phyloP scores from a whole-genome alignment of 257 asterid species.

The Rubia yunnanensis region DNA sequence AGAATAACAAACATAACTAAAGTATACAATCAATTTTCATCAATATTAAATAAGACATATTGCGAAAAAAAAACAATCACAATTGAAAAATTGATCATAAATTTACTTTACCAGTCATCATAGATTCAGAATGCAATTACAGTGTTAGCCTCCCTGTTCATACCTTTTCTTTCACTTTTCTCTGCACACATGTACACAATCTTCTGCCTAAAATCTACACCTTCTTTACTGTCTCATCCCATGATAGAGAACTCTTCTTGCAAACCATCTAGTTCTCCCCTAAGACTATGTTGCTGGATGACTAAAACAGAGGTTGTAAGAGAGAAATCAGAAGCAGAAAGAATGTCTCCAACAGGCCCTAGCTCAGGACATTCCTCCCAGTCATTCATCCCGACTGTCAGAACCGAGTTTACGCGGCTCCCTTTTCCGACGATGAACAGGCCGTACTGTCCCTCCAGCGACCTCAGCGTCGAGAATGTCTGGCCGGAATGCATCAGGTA shows the following conservation, averaged over 20 bases:
- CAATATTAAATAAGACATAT: too few species aligned
- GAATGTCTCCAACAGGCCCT: slow-evolving; percentile 88
- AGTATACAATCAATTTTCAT: too few species aligned
- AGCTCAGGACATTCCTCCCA: slow-evolving; percentile 98
- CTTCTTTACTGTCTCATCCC: slow-evolving; percentile 20
- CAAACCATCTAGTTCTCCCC: slow-evolving; percentile 79
- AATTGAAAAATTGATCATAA: too few species aligned
- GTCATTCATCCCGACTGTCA: slow-evolving; percentile 92
- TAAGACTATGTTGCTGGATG: slow-evolving; percentile 75
- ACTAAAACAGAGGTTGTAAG: slow-evolving; percentile 68
- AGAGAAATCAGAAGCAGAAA: slow-evolving; percentile 78
- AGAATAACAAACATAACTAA: too few species aligned
- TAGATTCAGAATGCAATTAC: too few species aligned
- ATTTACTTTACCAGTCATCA: too few species aligned
- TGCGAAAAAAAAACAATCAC: too few species aligned
- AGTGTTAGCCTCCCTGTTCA: too few species aligned
- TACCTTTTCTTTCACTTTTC: too few species aligned
- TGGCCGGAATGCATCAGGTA: slow-evolving; percentile 80
- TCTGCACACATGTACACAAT: too few species aligned
- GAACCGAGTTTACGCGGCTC: slow-evolving; percentile 64
- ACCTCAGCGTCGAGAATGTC: slow-evolving; percentile 64
- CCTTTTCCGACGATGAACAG: slow-evolving; percentile 84
- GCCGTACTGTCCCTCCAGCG: slow-evolving; percentile 78
- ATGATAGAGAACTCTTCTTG: slow-evolving; percentile 85
- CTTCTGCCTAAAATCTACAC: not conserved